phyloP scores from a whole-genome alignment of 805 yeast species.

The Pichia gijzeniarum region DNA sequence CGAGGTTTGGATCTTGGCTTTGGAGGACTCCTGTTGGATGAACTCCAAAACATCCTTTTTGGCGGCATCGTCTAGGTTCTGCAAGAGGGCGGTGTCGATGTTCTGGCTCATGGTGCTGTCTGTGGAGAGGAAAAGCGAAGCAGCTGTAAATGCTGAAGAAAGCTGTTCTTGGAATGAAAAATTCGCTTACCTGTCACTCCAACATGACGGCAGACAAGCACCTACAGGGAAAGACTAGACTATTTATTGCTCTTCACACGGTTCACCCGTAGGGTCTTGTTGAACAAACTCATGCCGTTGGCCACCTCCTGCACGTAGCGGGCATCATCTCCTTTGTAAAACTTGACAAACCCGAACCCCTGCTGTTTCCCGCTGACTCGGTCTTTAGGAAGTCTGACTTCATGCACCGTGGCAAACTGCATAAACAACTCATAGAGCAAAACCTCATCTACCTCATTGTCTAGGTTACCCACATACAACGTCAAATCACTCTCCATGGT shows the following conservation, averaged over 20 bases:
- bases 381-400: conserved; percentile 74
- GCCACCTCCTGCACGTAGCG: conserved; percentile 60
- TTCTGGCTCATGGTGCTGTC: conserved; percentile 6
- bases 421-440: conserved; percentile 74
- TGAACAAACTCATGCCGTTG: conserved; percentile 55
- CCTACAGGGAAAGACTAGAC: no score
- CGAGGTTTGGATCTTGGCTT: conserved; percentile 79
- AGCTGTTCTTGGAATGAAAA: no score
- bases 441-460: conserved; percentile 63
- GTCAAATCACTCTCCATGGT: conserved; percentile 28
- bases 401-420: conserved; percentile 75
- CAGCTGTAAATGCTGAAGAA: no score
- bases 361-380: conserved; percentile 63
- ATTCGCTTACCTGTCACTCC: conserved; percentile 4
- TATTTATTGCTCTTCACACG: conserved; percentile 29
- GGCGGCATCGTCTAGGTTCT: conserved; percentile 54
- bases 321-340: conserved; percentile 51
- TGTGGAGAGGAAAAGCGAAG: not conserved
- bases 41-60: conserved; percentile 69
- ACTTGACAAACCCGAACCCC: conserved; percentile 86
- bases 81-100: conserved; percentile 23
- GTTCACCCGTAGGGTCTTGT: conserved; percentile 53
- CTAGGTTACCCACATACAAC: conserved; percentile 77
- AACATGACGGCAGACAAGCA: no score
- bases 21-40: conserved; percentile 77